Evolutionary conservation across 345 rosid genomes (phyloP).

Genomic region (Iberis pinnata): DNA sequence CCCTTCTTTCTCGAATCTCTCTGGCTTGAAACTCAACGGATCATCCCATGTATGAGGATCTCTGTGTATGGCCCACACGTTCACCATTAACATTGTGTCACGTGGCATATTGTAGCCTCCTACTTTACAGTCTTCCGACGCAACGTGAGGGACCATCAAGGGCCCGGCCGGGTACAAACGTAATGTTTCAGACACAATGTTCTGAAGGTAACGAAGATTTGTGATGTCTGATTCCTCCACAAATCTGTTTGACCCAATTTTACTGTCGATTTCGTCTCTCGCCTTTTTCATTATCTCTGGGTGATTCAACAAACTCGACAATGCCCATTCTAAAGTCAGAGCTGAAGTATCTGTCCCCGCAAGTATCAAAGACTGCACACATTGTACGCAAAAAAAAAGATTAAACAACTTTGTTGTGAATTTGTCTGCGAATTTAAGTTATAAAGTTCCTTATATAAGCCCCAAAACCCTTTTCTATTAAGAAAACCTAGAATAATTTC

Average conservation of each 20-base stretch:
- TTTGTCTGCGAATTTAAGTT: too few species aligned
- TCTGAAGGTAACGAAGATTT: constrained; percentile 34
- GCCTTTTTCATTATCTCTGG: constrained; percentile 35
- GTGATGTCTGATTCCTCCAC: constrained; percentile 29
- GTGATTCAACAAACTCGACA: constrained; percentile 40
- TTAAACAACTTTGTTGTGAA: too few species aligned
- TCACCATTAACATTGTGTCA: neutral
- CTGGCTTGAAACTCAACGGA: constrained; percentile 21
- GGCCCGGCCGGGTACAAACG: constrained; percentile 37
- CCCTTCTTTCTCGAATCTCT: constrained; percentile 25
- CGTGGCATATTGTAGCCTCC: neutral
- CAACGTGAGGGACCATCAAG: constrained; percentile 27
- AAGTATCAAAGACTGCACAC: too few species aligned
- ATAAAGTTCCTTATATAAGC: too few species aligned
- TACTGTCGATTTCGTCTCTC: constrained; percentile 1
- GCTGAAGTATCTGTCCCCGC: constrained; percentile 51
- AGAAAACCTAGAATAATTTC: too few species aligned
- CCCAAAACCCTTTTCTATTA: too few species aligned
- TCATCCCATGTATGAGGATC: constrained; percentile 28
- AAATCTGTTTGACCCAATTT: constrained; percentile 5
- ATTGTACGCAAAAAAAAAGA: too few species aligned
- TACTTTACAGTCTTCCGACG: constrained; percentile 28
- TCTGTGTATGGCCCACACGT: constrained; percentile 15
- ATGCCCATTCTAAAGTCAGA: constrained; percentile 52
- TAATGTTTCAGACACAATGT: constrained; percentile 34